Base-by-base conservation (phyloP, 2,329 filamentous ascomycete species). In the Penicillium griseofulvum region DNA sequence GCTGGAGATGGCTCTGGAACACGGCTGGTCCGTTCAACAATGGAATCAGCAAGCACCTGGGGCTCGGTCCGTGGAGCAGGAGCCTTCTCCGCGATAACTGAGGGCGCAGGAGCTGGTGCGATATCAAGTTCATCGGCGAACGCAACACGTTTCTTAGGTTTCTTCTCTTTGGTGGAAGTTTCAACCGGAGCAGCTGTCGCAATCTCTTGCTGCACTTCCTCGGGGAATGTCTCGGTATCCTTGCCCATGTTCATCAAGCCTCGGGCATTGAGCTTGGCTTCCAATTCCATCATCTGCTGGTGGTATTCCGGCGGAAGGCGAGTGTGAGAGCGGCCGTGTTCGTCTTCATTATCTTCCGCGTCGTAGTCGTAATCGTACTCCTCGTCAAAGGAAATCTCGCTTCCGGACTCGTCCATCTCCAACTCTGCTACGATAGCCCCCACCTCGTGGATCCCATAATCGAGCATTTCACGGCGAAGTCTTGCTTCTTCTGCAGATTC, bases 361-460 rank as follows among this genome's bases (percentile, higher is more conserved):
- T 82, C 81, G 1, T 65, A 60, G 9, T 66, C 67, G 37, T 83
- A 80, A 17, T 83, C 75, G 17, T 78, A 79, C 12, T 80, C 79
- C 44, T 82, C 82, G 49, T 85, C 84, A 33, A 76, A 64, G 5
- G 76, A 78, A 10, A 78, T 64, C 3, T 81, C 77, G 55, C 76
- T 80, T 28, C 70, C 78, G 17, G 79, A 79, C 56, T 92, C 87
- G 59, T 96, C 90, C 2, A 97, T 74, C 55, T 95, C 85, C 43
- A 99, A 82, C 74, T 97, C 91, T 16, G 94, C 94, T 16, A 99
- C 94, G 3, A 99, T 89, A 36, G 90, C 86, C 4, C 91, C 91
- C 54, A 99, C 87, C 71, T 97, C 93, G 42, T 88, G 87, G 73
- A 96, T 78, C 58, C 90, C 87, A 69, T 97, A 99, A 59, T 89